Evolutionary conservation across 192 early-diverging fungal genomes (phyloP).

Genomic region (Phycomyces blakesleeanus): DNA sequence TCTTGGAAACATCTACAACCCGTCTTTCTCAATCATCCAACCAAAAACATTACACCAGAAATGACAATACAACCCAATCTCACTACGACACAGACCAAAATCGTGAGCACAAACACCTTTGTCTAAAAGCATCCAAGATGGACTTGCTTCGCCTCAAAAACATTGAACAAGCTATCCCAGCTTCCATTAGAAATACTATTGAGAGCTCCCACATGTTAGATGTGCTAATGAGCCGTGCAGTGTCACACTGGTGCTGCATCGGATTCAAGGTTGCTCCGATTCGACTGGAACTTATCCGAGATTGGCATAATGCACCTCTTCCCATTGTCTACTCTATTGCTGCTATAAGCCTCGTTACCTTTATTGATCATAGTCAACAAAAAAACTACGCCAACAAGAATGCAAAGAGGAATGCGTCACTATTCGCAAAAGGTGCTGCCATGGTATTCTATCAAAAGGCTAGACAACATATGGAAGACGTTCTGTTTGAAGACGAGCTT

Average conservation of each 20-base stretch:
- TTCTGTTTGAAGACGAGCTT: constrained; percentile 22
- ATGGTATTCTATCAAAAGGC: constrained; percentile 33
- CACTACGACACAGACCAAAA: not conserved
- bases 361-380: constrained; percentile 14
- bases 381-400: not conserved
- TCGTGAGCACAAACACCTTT: not conserved
- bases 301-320: constrained; percentile 18
- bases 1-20: not conserved
- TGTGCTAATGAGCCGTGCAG: constrained; percentile 14
- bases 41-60: not conserved
- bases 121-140: not conserved
- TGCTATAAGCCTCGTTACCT: constrained; percentile 30
- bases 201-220: constrained; percentile 14
- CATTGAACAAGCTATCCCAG: constrained; percentile 1
- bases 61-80: too few relatives aligned
- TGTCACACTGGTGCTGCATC: constrained; percentile 30
- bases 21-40: not conserved
- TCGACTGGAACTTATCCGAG: constrained; percentile 1
- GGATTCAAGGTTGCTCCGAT: constrained; percentile 35
- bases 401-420: not conserved
- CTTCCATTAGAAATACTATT: constrained; percentile 11
- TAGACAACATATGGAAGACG: constrained; percentile 27
- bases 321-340: constrained; percentile 26
- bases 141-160: not conserved
- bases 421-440: constrained; percentile 17